Percentiles rank a stretch among this genome's conserved stretches.
phyloP scores from a whole-genome alignment of 2,329 filamentous ascomycete species.

The Fusarium newnesense region DNA sequence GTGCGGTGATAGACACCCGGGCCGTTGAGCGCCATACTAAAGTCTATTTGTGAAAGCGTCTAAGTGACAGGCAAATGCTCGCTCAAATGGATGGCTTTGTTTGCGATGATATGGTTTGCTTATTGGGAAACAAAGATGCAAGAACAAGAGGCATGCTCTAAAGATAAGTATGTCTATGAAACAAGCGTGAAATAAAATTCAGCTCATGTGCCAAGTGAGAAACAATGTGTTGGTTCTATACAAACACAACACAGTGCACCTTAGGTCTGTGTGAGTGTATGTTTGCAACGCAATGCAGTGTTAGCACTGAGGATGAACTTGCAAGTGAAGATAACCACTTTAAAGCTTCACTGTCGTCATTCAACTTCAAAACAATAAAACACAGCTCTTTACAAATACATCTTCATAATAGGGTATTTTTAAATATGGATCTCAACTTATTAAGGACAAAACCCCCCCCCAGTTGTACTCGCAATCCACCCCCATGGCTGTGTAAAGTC shows the following conservation, averaged over 20 bases:
- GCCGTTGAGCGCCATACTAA: slow-evolving; percentile 43
- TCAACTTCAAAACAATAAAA: background rate
- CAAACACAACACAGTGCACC: background rate
- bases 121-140: background rate
- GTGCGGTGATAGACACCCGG: slow-evolving; percentile 44
- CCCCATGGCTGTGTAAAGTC: slow-evolving; percentile 6
- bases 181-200: background rate
- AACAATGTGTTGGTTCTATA: background rate
- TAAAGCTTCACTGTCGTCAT: background rate
- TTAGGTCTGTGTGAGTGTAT: background rate
- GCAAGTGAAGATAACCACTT: background rate
- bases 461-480: background rate
- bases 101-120: background rate
- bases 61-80: background rate
- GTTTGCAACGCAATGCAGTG: background rate
- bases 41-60: background rate
- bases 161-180: background rate
- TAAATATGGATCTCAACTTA: background rate
- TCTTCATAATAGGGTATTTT: background rate
- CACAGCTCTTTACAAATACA: background rate
- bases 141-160: background rate
- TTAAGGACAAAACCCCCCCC: background rate
- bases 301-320: background rate
- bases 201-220: background rate
- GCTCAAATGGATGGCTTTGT: background rate